These are phyloP conservation scores for Salvia hispanica DNA, from an alignment of 257 asterid genomes.

Conservation along the genomic window DNA sequence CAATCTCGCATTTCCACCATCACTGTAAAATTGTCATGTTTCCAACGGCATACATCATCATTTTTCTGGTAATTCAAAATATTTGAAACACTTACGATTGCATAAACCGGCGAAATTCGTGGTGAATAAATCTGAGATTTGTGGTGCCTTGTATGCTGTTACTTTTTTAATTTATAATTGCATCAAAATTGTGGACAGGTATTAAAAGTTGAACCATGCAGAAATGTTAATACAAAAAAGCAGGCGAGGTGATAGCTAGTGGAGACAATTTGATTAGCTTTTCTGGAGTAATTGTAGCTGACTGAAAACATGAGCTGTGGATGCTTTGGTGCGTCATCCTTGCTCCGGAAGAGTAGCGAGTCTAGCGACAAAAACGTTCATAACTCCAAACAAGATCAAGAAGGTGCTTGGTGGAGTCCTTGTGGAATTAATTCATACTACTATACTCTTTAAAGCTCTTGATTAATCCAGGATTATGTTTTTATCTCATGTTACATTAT, in stretches of 20 bases:
- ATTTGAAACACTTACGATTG: neutral
- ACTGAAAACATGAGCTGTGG: conserved; percentile 61
- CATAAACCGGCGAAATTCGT: neutral
- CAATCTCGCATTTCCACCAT: neutral
- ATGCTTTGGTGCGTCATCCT: conserved; percentile 56
- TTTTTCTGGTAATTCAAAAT: neutral
- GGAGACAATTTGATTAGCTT: conserved; percentile 25
- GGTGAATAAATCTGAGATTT: neutral
- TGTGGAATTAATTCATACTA: no score
- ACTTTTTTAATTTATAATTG: conserved; percentile 9
- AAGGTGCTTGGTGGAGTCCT: conserved; percentile 42
- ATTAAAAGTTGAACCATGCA: conserved; percentile 19
- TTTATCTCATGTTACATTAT: conserved; percentile 4
- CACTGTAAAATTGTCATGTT: neutral
- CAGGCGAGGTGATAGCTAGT: conserved; percentile 32
- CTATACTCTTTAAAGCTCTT: neutral
- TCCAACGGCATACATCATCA: neutral
- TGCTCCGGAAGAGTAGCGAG: conserved; percentile 34
- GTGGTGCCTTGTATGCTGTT: neutral
- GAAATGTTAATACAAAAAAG: conserved; percentile 24
- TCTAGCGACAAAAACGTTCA: conserved; percentile 33
- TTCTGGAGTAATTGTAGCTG: conserved; percentile 27
- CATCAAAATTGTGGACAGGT: conserved; percentile 24
- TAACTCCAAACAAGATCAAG: conserved; percentile 43
- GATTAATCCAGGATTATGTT: no score